Conservation (phyloP, 306 rosid genomes). For the Sicyos baderoa region DNA sequence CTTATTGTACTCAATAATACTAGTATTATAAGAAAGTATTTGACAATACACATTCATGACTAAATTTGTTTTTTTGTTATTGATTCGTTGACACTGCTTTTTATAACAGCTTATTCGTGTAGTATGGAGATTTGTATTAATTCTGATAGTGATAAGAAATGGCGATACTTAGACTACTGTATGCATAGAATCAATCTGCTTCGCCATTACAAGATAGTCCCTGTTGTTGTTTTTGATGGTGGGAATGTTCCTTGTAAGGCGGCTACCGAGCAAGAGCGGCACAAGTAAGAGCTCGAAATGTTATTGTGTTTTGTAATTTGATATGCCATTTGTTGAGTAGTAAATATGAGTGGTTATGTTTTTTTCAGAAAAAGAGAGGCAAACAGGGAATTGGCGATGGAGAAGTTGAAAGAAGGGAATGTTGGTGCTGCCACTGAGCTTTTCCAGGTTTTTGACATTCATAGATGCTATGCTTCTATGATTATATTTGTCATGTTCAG, state of each 20-base stretch:
- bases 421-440: slow-evolving; percentile 65
- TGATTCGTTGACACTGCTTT: not conserved
- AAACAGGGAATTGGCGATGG: slow-evolving; percentile 65
- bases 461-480: not conserved
- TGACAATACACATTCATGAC: no score
- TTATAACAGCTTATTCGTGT: slow-evolving; percentile 72
- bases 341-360: not conserved
- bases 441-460: slow-evolving; percentile 51
- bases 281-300: slow-evolving; percentile 23
- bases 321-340: not conserved
- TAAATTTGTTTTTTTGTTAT: no score
- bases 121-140: slow-evolving; percentile 85
- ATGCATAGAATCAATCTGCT: slow-evolving; percentile 56
- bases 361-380: slow-evolving; percentile 44
- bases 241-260: slow-evolving; percentile 43
- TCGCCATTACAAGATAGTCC: slow-evolving; percentile 38
- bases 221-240: slow-evolving; percentile 53
- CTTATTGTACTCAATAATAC: no score
- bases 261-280: slow-evolving; percentile 38
- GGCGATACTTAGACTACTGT: slow-evolving; percentile 66
- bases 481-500: not conserved
- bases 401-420: slow-evolving; percentile 66
- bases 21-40: no score
- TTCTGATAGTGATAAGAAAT: slow-evolving; percentile 50
- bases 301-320: not conserved